phyloP scores from a whole-genome alignment of 2,329 filamentous ascomycete genomes.

The Pseudodiploospora longispora region DNA sequence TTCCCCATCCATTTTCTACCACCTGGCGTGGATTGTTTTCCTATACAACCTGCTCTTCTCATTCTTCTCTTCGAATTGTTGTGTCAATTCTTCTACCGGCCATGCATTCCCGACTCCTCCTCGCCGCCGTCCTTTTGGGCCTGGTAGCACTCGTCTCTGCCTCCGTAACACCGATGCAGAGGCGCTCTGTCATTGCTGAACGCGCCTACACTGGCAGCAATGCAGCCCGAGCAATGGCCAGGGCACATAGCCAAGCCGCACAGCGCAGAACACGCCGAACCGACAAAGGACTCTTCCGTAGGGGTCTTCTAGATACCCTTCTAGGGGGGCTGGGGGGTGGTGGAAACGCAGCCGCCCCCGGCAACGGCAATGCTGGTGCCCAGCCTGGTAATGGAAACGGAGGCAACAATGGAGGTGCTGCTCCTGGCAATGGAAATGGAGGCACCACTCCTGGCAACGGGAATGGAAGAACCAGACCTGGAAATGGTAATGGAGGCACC shows the following conservation, averaged over 20 bases:
- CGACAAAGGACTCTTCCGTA: conserved; percentile 38
- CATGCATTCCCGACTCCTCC: conserved; percentile 11
- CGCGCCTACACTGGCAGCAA: conserved; percentile 46
- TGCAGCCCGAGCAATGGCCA: conserved; percentile 54
- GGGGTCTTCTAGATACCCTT: conserved; percentile 30
- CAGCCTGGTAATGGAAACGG: conserved; percentile 1
- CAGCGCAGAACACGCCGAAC: too few species aligned
- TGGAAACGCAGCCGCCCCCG: too few species aligned
- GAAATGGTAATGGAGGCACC: too few species aligned
- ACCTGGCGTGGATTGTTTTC: conserved; percentile 7
- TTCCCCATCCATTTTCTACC: conserved; percentile 3
- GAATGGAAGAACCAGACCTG: not conserved
- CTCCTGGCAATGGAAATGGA: not conserved
- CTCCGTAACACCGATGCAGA: conserved; percentile 34
- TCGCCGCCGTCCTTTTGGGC: conserved; percentile 31
- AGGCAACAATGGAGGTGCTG: too few species aligned
- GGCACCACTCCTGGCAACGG: not conserved
- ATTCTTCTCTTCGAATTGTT: too few species aligned
- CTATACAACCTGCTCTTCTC: not conserved
- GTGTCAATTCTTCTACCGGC: too few species aligned
- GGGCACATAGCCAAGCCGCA: conserved; percentile 42
- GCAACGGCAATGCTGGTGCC: not conserved
- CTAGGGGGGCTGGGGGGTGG: too few species aligned
- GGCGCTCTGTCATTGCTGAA: conserved; percentile 55
- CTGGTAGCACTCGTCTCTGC: conserved; percentile 41